phyloP scores from a whole-genome alignment of 1,139 yeast genomes.

The Geotrichum histeridarum region DNA sequence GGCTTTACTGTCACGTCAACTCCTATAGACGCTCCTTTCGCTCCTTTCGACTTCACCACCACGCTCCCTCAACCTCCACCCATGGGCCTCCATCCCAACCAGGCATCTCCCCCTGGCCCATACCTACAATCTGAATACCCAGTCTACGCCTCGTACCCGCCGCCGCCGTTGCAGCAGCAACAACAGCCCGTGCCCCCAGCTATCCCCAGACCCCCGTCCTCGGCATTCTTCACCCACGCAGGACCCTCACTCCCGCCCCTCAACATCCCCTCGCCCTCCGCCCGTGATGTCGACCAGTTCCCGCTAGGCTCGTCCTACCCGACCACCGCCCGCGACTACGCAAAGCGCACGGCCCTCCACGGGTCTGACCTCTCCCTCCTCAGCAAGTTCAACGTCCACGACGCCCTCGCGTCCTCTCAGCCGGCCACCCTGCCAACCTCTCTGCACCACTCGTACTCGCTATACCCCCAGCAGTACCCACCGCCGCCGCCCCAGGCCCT shows the following conservation, averaged over 20 bases:
- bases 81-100: constrained; percentile 6
- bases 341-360: constrained; percentile 13
- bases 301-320: background rate
- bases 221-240: constrained; percentile 7
- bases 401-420: constrained; percentile 10
- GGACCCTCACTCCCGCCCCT: constrained; percentile 17
- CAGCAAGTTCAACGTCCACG: constrained; percentile 13
- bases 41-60: background rate
- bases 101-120: constrained; percentile 6
- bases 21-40: background rate
- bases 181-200: constrained; percentile 6
- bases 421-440: background rate
- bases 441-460: background rate
- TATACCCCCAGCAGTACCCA: background rate
- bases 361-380: constrained; percentile 15
- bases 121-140: background rate
- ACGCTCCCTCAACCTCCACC: background rate
- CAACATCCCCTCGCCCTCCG: constrained; percentile 8
- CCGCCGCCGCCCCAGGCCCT: background rate
- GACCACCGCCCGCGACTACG: background rate
- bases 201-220: background rate
- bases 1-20: background rate
- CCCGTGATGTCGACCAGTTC: constrained; percentile 8
- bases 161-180: background rate
- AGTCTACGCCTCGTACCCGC: background rate